phyloP scores from a whole-genome alignment of 345 rosid species.

The Triadica sebifera region DNA sequence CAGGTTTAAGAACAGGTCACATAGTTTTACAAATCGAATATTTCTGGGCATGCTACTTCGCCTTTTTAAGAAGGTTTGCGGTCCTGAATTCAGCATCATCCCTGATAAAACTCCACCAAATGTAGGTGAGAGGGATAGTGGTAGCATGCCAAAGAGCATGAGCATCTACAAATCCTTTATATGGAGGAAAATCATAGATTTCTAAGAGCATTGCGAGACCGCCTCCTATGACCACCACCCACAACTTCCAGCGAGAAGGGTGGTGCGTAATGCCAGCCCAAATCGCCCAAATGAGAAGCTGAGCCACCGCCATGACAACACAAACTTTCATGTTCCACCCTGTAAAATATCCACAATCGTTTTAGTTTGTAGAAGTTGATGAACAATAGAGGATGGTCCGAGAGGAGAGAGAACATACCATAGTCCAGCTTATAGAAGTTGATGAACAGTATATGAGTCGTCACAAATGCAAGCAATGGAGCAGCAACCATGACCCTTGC shows the following conservation, averaged over 20 bases:
- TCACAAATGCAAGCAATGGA: constrained; percentile 73
- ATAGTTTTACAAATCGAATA: not conserved
- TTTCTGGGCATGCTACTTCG: not conserved
- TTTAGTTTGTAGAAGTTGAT: constrained; percentile 48
- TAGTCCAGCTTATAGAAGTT: constrained; percentile 74
- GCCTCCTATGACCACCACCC: constrained; percentile 53
- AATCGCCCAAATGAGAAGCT: constrained; percentile 74
- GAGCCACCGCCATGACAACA: constrained; percentile 53
- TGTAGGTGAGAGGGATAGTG: constrained; percentile 65
- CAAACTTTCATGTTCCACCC: constrained; percentile 69
- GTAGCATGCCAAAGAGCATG: constrained; percentile 72
- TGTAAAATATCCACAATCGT: not conserved
- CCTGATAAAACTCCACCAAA: constrained; percentile 87
- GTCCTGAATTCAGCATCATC: constrained; percentile 77
- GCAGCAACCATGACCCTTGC: constrained; percentile 84
- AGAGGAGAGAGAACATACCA: constrained; percentile 37
- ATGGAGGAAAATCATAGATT: constrained; percentile 74
- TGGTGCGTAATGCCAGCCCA: constrained; percentile 76
- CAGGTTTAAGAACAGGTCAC: not conserved
- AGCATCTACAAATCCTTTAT: constrained; percentile 67
- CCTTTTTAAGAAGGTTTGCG: constrained; percentile 53
- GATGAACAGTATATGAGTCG: constrained; percentile 77
- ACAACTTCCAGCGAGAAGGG: constrained; percentile 79
- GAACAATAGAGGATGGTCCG: constrained; percentile 54
- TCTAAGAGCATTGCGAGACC: constrained; percentile 57